These are phyloP conservation scores for Meripilus lineatus DNA, from an alignment of 1,284 basidiomycete genomes.

Conservation along the genomic window DNA sequence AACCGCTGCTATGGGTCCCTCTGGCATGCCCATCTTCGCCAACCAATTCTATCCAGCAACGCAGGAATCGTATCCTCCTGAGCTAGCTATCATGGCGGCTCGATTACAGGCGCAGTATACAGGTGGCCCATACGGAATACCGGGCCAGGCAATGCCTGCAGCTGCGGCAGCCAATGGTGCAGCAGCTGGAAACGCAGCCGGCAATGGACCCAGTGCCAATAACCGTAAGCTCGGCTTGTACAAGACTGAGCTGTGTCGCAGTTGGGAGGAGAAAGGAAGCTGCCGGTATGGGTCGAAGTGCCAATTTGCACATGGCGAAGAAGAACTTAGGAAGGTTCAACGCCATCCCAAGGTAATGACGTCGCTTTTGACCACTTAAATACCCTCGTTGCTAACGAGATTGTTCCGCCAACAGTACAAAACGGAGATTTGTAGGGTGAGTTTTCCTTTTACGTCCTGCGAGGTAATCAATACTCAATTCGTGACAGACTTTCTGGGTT, in stretches of 20 bases:
- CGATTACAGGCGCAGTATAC: slow-evolving; percentile 42
- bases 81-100: slow-evolving; percentile 53
- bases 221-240: slow-evolving; percentile 85
- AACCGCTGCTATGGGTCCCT: slow-evolving; percentile 36
- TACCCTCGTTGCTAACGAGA: slow-evolving; percentile 11
- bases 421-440: slow-evolving; percentile 84
- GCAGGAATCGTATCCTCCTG: slow-evolving; percentile 52
- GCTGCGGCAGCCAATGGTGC: slow-evolving; percentile 30
- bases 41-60: slow-evolving; percentile 60
- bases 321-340: slow-evolving; percentile 75
- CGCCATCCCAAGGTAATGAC: slow-evolving; percentile 78
- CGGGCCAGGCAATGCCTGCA: slow-evolving; percentile 16
- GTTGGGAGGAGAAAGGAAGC: slow-evolving; percentile 90
- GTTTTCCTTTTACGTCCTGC: slow-evolving; percentile 23
- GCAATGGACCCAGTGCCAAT: slow-evolving; percentile 74
- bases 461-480: slow-evolving; percentile 12
- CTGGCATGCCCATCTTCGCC: slow-evolving; percentile 54
- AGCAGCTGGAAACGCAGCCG: slow-evolving; percentile 28
- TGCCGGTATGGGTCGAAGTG: slow-evolving; percentile 86
- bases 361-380: slow-evolving; percentile 8
- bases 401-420: slow-evolving; percentile 83
- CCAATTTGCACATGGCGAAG: slow-evolving; percentile 88
- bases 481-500: slow-evolving; percentile 78
- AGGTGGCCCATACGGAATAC: slow-evolving; percentile 42
- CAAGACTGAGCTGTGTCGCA: slow-evolving; percentile 89